Conservation (phyloP, 306 rosid species). For the Cicer yamashitae region DNA sequence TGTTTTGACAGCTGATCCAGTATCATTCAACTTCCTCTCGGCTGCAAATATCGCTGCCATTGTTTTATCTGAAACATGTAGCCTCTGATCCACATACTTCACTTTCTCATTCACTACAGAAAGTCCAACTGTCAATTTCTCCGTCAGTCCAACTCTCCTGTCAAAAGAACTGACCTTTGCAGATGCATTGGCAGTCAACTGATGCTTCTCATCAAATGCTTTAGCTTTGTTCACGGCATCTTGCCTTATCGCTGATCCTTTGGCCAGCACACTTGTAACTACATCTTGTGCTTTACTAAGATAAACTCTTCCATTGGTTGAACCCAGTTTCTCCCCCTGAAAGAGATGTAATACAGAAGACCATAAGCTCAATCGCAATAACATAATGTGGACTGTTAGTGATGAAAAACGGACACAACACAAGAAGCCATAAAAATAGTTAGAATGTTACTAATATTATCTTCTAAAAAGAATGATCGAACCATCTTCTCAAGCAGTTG, state of each 20-base stretch:
- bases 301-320: slow-evolving; percentile 67
- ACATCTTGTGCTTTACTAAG: slow-evolving; percentile 80
- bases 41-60: slow-evolving; percentile 93
- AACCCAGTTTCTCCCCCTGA: slow-evolving; percentile 57
- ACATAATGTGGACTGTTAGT: not conserved
- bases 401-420: not conserved
- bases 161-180: slow-evolving; percentile 84
- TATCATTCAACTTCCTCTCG: slow-evolving; percentile 83
- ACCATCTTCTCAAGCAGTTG: slow-evolving; percentile 24
- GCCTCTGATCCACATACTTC: slow-evolving; percentile 82
- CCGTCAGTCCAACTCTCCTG: slow-evolving; percentile 79
- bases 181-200: slow-evolving; percentile 81
- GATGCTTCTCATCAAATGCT: slow-evolving; percentile 97
- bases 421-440: slow-evolving; percentile 10
- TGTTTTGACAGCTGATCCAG: slow-evolving; percentile 94
- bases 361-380: slow-evolving; percentile 23
- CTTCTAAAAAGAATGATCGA: not conserved
- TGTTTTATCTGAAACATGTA: slow-evolving; percentile 90
- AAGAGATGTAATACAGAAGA: slow-evolving; percentile 34
- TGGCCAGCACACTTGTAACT: slow-evolving; percentile 74
- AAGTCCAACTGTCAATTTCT: slow-evolving; percentile 81
- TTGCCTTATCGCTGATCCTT: slow-evolving; percentile 85
- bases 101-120: slow-evolving; percentile 91
- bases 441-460: slow-evolving; percentile 6
- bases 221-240: slow-evolving; percentile 92